phyloP scores from a whole-genome alignment of 192 early-diverging fungal species.

The Entomortierella beljakovae region DNA sequence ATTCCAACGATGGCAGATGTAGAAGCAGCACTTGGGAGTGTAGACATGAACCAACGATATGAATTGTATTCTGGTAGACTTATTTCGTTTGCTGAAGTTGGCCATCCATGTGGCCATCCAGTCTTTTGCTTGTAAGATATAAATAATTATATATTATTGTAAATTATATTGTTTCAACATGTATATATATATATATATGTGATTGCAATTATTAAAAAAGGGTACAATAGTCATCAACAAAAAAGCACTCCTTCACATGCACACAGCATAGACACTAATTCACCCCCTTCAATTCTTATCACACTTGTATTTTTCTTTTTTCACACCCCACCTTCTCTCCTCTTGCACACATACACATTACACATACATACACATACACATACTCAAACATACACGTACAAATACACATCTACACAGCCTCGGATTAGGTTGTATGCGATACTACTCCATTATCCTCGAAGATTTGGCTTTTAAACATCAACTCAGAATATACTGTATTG shows the following conservation, averaged over 20 bases:
- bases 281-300: too few species aligned
- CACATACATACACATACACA: too few species aligned
- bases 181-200: too few species aligned
- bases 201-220: too few species aligned
- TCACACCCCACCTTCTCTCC: too few species aligned
- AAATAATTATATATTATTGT: background rate
- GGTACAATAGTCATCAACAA: too few species aligned
- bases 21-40: constrained; percentile 50
- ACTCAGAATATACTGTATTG: constrained; percentile 57
- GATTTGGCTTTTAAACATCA: constrained; percentile 55
- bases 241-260: too few species aligned
- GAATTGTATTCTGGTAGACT: constrained; percentile 55
- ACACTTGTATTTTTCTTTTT: too few species aligned
- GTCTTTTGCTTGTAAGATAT: constrained; percentile 55
- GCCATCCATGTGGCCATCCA: constrained; percentile 53
- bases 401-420: background rate
- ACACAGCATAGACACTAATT: too few species aligned
- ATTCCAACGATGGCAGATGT: constrained; percentile 54
- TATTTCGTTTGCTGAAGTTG: constrained; percentile 56
- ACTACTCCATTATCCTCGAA: constrained; percentile 57
- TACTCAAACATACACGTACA: too few species aligned
- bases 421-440: constrained; percentile 53
- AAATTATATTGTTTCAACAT: too few species aligned
- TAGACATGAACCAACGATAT: constrained; percentile 56
- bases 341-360: too few species aligned